Base-by-base conservation (phyloP, 352 stramenopile species). In the Phytophthora idaei region DNA sequence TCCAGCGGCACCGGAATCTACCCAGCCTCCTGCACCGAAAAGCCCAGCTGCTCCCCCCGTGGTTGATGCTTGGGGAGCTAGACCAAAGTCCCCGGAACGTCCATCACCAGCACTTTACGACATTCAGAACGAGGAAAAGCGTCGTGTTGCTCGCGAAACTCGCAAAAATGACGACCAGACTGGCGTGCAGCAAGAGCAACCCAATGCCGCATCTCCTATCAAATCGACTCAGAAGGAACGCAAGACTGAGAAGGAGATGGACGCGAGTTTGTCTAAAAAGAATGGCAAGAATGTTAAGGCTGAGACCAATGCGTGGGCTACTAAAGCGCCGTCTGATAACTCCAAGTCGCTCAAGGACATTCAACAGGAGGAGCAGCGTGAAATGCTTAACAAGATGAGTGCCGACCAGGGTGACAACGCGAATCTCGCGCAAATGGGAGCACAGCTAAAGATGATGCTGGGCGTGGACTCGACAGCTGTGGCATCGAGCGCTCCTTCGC, bases 371-470 rank as follows among this genome's bases (percentile, higher is more conserved):
- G 83, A 94, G 52, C 83, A 93, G 32, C 81, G 83, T 36, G 81
- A 87, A 48, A 68, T 90, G 64, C 82, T 87, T 15, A 77, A 76
- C 63, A 77, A 82, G 52, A 79, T 88, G 61, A 64, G 70, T 15
- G 66, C 86, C 21, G 55, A 69, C n/a, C 55, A 70, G 17, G 58
- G 67, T 6, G 42, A 64, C 41, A 61, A 67, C 12, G 42, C 70
- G 4, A 83, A 92, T 58, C 70, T 96, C 2, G 84, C 81, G 15
- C 80, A 94, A 32, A 96, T 96, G 88, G 88, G 86, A 32, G 81
- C 78, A 11, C 85, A 96, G 51, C 67, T 96, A 28, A 96, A 96
- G 71, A 93, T 94, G 81, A 96, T 96, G 88, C 76, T 96, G 5
- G 88, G 88, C 21, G 87, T 95, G 27, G 76, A 84, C n/a, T 73